Base-by-base conservation (phyloP, 2,329 filamentous ascomycete genomes). In the Phialophora expanda region DNA sequence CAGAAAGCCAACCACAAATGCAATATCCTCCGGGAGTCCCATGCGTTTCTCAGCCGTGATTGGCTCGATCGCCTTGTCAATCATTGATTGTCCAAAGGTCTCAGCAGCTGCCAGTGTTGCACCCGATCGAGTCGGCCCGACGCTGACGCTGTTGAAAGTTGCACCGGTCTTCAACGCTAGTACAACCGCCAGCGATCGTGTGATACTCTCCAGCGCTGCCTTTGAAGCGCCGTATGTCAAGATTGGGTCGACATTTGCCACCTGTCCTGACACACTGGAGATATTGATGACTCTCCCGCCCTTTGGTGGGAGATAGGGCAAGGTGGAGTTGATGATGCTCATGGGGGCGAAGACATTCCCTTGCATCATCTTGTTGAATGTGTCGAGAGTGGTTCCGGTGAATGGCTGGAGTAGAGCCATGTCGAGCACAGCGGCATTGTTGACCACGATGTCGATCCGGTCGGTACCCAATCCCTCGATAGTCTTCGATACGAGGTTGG, bases 1-100 rank as follows among this genome's bases (percentile, higher is more conserved):
- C 28, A 84, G 64, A 65, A 83, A 81, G 0, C 73, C 79, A 1
- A 84, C 82, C 7, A 78, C 79, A 66, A 73, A 82, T 0, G 82
- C 82, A 66, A 84, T 78, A 69, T 85, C 83, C 24, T 79, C 76
- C 3, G 79, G 76, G 66, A 77, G 74, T 0, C 74, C 82, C 75
- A 84, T 73, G 44, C 82, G 74, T 11, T 56, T 64, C 54, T 62
- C 65, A 26, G 34, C 14, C 56, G 62, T 64, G 34, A 73, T 67
- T 4, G 73, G 81, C 3, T 78, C 80, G 0, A 82, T 81, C 14
- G 79, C 82, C 32, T 75, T 72, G 58, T 82, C 80, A 53, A 82
- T 79, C 0, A 77, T 76, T 1, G 79, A 78, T 66, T 80, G 75
- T 63, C 81, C 73, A 14, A 76, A 71, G 67, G 75, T 76, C 76